Evolutionary conservation across 1,284 basidiomycete genomes (phyloP).

Genomic region (Sanguinoderma infundibulare): DNA sequence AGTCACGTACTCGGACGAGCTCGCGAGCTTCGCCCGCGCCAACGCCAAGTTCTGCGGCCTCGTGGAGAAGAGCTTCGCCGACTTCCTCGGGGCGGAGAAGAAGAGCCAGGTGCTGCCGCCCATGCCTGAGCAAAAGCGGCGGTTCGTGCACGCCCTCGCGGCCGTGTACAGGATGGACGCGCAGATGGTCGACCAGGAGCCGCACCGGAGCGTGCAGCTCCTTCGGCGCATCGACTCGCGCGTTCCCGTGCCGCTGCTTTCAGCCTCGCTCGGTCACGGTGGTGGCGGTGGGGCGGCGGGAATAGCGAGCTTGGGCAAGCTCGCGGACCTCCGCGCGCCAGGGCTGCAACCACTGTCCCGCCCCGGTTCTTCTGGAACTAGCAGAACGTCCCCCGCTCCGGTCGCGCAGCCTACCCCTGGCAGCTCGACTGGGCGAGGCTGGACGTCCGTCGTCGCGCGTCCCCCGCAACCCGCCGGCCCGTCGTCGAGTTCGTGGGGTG

Average conservation of each 20-base stretch:
- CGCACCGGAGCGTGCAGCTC: constrained; percentile 79
- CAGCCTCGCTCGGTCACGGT: constrained; percentile 41
- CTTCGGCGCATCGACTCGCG: constrained; percentile 82
- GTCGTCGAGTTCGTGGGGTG: constrained; percentile 26
- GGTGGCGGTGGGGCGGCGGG: constrained; percentile 13
- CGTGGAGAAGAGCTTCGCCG: constrained; percentile 81
- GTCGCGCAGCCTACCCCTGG: constrained; percentile 16
- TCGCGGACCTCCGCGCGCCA: constrained; percentile 53
- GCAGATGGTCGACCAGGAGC: constrained; percentile 86
- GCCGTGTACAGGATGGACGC: constrained; percentile 81
- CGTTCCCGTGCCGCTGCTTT: constrained; percentile 73
- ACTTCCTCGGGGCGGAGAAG: constrained; percentile 75
- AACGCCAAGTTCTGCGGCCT: constrained; percentile 70
- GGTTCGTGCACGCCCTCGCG: constrained; percentile 81
- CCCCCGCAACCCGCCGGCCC: constrained; percentile 24
- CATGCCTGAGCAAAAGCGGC: constrained; percentile 78
- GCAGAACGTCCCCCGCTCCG: constrained; percentile 22
- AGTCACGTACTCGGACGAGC: constrained; percentile 64
- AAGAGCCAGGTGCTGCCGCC: constrained; percentile 78
- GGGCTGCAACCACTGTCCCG: constrained; percentile 27
- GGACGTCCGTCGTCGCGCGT: constrained; percentile 43
- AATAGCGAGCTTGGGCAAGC: constrained; percentile 51
- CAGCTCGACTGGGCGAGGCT: constrained; percentile 33
- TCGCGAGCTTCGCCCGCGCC: constrained; percentile 62
- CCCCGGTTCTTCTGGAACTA: constrained; percentile 2